These are phyloP conservation scores for Lichtheimia corymbifera DNA, from an alignment of 371 early-diverging fungal species.

Conservation along the genomic window DNA sequence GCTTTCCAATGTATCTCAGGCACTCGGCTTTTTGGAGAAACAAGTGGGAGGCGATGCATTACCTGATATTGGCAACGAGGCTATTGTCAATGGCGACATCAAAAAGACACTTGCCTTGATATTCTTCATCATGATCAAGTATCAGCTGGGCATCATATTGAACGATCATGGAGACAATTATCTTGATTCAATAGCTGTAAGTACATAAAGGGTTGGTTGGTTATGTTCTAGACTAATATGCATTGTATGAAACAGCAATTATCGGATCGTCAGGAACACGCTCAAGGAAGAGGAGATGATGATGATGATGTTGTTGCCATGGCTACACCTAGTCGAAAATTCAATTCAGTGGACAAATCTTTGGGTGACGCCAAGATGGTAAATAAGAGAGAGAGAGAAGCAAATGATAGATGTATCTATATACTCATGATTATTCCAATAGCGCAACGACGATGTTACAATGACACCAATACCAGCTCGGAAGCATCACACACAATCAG, in stretches of 20 bases:
- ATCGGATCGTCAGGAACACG: slow-evolving; percentile 1
- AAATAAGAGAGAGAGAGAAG: too few species aligned
- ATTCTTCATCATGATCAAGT: slow-evolving; percentile 79
- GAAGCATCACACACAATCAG: slow-evolving; percentile 1
- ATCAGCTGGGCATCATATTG: slow-evolving; percentile 61
- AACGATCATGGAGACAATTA: slow-evolving; percentile 48
- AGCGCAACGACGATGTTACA: too few species aligned
- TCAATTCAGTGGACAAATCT: neutral
- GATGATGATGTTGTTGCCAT: neutral
- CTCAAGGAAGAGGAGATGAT: neutral
- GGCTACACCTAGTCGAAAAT: neutral
- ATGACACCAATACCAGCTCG: slow-evolving; percentile 9
- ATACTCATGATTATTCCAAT: too few species aligned
- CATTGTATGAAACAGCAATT: neutral
- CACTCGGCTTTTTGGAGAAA: slow-evolving; percentile 66
- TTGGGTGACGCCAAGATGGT: too few species aligned
- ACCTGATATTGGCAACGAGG: slow-evolving; percentile 78
- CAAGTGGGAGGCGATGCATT: slow-evolving; percentile 65
- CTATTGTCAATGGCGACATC: slow-evolving; percentile 84
- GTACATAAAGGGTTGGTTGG: neutral
- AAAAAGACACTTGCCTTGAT: slow-evolving; percentile 87
- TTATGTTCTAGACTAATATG: too few species aligned
- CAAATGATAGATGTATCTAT: too few species aligned
- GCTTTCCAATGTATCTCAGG: slow-evolving; percentile 77
- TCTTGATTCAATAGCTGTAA: slow-evolving; percentile 32